These are phyloP conservation scores for Pythium phragmiticola DNA, from an alignment of 352 stramenopile genomes.

Conservation along the genomic window DNA sequence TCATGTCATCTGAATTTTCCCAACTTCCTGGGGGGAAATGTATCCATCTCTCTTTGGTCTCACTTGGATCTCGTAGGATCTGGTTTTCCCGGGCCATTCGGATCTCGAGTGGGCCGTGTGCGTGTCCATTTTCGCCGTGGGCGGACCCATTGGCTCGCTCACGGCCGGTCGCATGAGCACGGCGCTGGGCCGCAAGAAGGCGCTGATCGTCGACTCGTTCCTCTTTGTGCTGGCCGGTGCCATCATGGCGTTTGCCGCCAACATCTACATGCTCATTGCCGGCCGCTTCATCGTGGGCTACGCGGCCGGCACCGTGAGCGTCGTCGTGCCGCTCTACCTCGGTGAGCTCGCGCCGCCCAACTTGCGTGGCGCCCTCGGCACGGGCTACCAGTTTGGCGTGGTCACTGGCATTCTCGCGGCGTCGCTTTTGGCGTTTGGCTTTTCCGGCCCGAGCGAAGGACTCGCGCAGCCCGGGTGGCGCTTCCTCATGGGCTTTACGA, in stretches of 20 bases:
- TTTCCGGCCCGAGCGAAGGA: conserved; percentile 33
- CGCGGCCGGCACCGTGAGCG: conserved; percentile 37
- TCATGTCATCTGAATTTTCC: conserved; percentile 7
- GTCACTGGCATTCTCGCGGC: conserved; percentile 40
- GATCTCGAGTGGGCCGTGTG: conserved; percentile 42
- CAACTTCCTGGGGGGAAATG: conserved; percentile 11
- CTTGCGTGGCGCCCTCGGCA: conserved; percentile 39
- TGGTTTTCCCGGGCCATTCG: conserved; percentile 39
- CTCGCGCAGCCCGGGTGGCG: conserved; percentile 39
- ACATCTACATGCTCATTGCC: conserved; percentile 49
- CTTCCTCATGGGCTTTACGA: conserved; percentile 46
- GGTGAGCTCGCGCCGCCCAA: conserved; percentile 44
- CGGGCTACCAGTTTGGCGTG: conserved; percentile 48
- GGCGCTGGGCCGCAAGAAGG: conserved; percentile 40
- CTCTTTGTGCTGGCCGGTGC: conserved; percentile 40
- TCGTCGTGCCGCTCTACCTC: conserved; percentile 49
- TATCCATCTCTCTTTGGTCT: conserved; percentile 15
- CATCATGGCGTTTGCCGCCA: conserved; percentile 43
- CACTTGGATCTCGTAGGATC: conserved; percentile 17
- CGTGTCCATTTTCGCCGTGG: conserved; percentile 45
- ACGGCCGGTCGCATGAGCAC: conserved; percentile 37
- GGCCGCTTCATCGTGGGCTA: conserved; percentile 45
- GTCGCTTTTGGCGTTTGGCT: conserved; percentile 44
- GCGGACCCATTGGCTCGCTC: conserved; percentile 40
- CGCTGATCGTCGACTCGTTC: conserved; percentile 43